phyloP scores from a whole-genome alignment of 306 rosid species.

The Fragaria vesca region DNA sequence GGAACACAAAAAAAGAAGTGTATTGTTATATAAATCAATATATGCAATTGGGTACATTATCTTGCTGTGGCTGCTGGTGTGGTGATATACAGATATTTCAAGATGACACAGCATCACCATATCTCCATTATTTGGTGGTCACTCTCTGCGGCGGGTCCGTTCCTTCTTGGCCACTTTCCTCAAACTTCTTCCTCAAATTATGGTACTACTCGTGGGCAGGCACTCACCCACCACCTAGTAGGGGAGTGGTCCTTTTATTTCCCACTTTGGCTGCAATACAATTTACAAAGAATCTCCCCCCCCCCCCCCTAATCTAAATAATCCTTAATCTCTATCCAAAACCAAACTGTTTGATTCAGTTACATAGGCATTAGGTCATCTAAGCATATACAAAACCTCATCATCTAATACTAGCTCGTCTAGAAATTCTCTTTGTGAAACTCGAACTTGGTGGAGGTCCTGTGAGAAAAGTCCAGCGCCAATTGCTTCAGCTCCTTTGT shows the following conservation, averaged over 20 bases:
- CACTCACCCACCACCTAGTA: neutral
- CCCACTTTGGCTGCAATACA: neutral
- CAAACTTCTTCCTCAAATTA: neutral
- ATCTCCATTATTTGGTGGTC: constrained; percentile 8
- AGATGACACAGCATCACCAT: neutral
- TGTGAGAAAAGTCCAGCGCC: constrained; percentile 49
- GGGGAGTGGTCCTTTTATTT: constrained; percentile 5
- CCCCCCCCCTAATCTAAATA: neutral
- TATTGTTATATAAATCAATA: neutral
- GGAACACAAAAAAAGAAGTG: neutral
- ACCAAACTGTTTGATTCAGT: neutral
- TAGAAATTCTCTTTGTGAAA: constrained; percentile 57
- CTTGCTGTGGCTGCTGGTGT: neutral
- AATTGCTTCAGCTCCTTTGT: constrained; percentile 41
- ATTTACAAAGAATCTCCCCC: neutral
- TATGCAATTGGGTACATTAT: neutral
- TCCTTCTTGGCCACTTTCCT: neutral
- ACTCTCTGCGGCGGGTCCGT: neutral
- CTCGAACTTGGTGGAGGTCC: constrained; percentile 51
- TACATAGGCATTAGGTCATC: constrained; percentile 4
- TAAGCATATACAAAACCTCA: neutral
- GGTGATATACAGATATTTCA: neutral
- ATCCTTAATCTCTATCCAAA: neutral
- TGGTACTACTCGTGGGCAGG: neutral
- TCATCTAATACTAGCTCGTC: neutral